Conservation (phyloP, 2,329 filamentous ascomycete species). For the Fusarium illudens region DNA sequence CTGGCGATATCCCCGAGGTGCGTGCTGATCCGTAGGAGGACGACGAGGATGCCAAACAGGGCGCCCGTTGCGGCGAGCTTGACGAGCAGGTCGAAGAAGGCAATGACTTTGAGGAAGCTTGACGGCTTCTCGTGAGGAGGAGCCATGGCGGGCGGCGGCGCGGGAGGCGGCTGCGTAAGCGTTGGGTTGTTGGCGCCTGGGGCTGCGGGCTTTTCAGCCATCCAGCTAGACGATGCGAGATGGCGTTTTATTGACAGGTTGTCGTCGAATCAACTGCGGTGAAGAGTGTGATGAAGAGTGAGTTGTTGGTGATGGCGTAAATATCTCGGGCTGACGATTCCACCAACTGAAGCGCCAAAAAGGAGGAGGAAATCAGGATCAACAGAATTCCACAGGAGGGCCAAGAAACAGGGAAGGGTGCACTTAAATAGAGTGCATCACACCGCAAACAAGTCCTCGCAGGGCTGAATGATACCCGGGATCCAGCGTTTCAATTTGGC, state of each 20-base stretch:
- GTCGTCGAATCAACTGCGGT: not conserved
- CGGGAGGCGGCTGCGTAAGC: not conserved
- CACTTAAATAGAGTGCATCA: not conserved
- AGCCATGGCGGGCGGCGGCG: conserved; percentile 13
- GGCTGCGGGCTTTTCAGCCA: conserved; percentile 18
- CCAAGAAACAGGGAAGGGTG: not conserved
- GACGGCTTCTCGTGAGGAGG: conserved; percentile 14
- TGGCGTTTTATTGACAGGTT: not conserved
- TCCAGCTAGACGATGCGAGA: not conserved
- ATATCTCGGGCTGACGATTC: not conserved
- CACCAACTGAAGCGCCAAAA: not conserved
- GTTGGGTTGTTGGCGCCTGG: not conserved
- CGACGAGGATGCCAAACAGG: conserved; percentile 28
- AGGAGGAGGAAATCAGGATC: not conserved
- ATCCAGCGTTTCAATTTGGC: not conserved
- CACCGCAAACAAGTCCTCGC: not conserved
- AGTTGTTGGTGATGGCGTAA: not conserved
- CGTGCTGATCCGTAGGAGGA: conserved; percentile 19
- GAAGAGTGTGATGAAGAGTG: not conserved
- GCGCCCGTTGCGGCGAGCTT: conserved; percentile 27
- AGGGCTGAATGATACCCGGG: not conserved
- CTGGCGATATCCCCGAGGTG: conserved; percentile 4
- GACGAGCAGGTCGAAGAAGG: conserved; percentile 27
- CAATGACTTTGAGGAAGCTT: conserved; percentile 26
- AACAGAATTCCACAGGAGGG: not conserved